phyloP scores from a whole-genome alignment of 306 rosid genomes.

The Mucuna pruriens region DNA sequence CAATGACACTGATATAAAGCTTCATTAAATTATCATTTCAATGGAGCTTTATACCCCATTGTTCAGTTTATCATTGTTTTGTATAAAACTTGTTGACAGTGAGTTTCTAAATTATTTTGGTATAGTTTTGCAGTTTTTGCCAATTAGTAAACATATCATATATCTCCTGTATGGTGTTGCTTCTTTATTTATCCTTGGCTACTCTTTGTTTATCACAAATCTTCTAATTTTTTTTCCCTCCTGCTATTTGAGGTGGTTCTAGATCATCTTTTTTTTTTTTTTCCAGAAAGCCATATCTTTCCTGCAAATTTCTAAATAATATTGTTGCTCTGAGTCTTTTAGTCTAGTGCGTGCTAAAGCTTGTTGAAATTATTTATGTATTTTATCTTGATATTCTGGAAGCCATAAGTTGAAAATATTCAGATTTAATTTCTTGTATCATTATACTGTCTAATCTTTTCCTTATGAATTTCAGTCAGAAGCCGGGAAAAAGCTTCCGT shows the following conservation, averaged over 20 bases:
- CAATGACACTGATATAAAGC: conserved; percentile 18
- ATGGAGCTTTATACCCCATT: conserved; percentile 14
- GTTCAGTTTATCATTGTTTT: conserved; percentile 26
- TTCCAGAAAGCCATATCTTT: conserved; percentile 11
- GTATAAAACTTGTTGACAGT: conserved; percentile 3
- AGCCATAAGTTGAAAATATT: conserved; percentile 14
- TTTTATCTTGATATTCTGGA: conserved; percentile 23
- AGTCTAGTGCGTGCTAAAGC: conserved; percentile 20
- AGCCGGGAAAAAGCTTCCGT: conserved; percentile 87
- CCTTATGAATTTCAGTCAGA: conserved; percentile 72
- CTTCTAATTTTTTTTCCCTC: conserved; percentile 7
- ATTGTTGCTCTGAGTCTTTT: conserved; percentile 18
- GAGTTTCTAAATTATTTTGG: not conserved
- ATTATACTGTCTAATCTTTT: conserved; percentile 39
- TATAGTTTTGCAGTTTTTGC: not conserved
- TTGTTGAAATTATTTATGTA: conserved; percentile 25
- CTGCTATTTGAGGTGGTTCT: conserved; percentile 28
- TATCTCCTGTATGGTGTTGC: conserved; percentile 21
- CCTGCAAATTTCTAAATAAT: conserved; percentile 20
- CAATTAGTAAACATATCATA: conserved; percentile 14
- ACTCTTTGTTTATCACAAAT: conserved; percentile 15
- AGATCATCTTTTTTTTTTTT: not conserved
- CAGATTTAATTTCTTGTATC: conserved; percentile 17
- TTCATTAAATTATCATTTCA: conserved; percentile 17
- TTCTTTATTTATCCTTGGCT: conserved; percentile 19